Evolutionary conservation across 352 stramenopile genomes (phyloP).

Genomic region (Pythium pyrilobum): DNA sequence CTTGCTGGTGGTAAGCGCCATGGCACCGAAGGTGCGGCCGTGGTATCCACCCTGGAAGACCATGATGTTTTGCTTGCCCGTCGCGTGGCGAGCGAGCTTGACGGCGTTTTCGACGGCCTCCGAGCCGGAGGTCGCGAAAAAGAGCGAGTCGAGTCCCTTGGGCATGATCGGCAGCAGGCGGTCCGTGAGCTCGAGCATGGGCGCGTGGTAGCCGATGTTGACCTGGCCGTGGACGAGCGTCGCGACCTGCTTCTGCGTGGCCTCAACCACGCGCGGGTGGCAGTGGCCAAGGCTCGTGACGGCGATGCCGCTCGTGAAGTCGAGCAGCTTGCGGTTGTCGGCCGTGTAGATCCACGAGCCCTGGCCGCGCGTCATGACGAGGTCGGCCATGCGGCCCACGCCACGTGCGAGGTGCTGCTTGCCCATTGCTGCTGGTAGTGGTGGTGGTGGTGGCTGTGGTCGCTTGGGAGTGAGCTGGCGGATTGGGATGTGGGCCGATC

Average conservation of each 20-base stretch:
- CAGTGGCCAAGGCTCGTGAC: constrained; percentile 91
- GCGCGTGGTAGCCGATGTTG: constrained; percentile 91
- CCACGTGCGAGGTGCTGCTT: constrained; percentile 70
- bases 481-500: constrained; percentile 6
- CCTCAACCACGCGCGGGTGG: constrained; percentile 88
- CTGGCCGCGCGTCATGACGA: constrained; percentile 80
- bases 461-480: not conserved
- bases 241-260: constrained; percentile 86
- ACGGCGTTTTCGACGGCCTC: constrained; percentile 92
- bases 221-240: constrained; percentile 89
- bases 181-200: constrained; percentile 89
- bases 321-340: constrained; percentile 85
- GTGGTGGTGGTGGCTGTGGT: not conserved
- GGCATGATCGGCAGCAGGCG: constrained; percentile 71
- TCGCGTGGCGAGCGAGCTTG: constrained; percentile 89
- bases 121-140: constrained; percentile 88
- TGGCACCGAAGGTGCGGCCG: constrained; percentile 87
- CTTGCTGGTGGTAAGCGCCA: constrained; percentile 91
- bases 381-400: constrained; percentile 81
- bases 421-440: constrained; percentile 29
- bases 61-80: constrained; percentile 87
- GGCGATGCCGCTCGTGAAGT: constrained; percentile 93
- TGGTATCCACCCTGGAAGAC: constrained; percentile 92
- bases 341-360: constrained; percentile 85
- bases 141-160: constrained; percentile 84